Conservation (phyloP, 1,139 yeast species). For the Protomyces gravidus region DNA sequence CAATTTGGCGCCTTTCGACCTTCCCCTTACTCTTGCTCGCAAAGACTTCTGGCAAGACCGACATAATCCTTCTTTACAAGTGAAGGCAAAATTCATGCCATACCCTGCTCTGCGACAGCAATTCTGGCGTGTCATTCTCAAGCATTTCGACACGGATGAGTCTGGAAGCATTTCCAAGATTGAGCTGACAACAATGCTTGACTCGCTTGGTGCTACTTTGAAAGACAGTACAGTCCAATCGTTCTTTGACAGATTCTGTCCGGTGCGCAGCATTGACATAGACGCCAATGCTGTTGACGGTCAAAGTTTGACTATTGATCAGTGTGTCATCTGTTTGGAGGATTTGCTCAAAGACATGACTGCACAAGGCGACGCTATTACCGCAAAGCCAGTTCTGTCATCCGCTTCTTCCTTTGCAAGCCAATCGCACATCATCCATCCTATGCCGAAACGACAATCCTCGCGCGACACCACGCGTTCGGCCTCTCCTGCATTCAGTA, state of each 20-base stretch:
- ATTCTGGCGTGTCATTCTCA: conserved; percentile 64
- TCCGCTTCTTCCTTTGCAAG: not conserved
- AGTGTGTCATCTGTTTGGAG: conserved; percentile 57
- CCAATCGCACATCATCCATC: not conserved
- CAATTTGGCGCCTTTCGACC: not conserved
- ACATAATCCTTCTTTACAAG: conserved; percentile 53
- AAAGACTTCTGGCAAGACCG: conserved; percentile 41
- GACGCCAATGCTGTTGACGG: conserved; percentile 10
- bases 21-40: conserved; percentile 39
- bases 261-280: not conserved
- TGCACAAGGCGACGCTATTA: not conserved
- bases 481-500: not conserved
- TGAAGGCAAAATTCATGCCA: conserved; percentile 64
- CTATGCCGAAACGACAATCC: not conserved
- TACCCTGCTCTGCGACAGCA: conserved; percentile 61
- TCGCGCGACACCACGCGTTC: not conserved
- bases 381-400: not conserved
- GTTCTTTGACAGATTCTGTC: conserved; percentile 44
- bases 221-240: conserved; percentile 35
- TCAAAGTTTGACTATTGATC: conserved; percentile 54
- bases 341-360: conserved; percentile 38
- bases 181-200: conserved; percentile 57
- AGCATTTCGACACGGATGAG: conserved; percentile 51
- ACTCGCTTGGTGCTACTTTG: conserved; percentile 58
- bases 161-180: conserved; percentile 49